These are phyloP conservation scores for Coemansia sp. DNA, from an alignment of 192 early-diverging fungal genomes.

Conservation along the genomic window DNA sequence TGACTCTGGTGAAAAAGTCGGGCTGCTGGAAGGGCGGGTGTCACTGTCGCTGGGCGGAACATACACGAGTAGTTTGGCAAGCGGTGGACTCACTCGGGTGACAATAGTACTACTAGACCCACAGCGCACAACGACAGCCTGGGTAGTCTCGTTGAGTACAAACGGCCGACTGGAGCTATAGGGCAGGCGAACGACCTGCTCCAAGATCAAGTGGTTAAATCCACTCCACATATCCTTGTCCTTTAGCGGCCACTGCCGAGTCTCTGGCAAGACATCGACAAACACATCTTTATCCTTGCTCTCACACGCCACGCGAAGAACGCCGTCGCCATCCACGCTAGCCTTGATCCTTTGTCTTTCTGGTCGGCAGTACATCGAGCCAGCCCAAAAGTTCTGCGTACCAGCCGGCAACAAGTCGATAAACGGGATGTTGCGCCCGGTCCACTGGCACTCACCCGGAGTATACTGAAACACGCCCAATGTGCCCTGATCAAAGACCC, in stretches of 20 bases:
- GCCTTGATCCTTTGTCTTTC: conserved; percentile 44
- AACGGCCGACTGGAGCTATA: conserved; percentile 34
- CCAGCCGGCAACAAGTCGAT: conserved; percentile 60
- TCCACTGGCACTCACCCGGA: conserved; percentile 57
- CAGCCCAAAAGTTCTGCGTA: conserved; percentile 67
- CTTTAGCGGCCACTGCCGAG: conserved; percentile 51
- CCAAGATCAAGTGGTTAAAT: conserved; percentile 54
- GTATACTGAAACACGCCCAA: conserved; percentile 15
- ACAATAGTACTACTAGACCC: conserved; percentile 41
- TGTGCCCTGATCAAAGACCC: conserved; percentile 48
- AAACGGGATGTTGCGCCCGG: conserved; percentile 56
- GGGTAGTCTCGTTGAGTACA: conserved; percentile 36
- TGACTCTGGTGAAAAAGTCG: not conserved
- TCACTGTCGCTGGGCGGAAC: conserved; percentile 31
- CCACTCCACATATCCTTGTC: conserved; percentile 55
- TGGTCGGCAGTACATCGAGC: conserved; percentile 40
- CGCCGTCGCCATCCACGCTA: conserved; percentile 39
- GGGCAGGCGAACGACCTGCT: conserved; percentile 20
- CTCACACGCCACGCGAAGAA: conserved; percentile 41
- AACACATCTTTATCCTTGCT: not conserved
- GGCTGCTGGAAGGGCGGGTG: conserved; percentile 13
- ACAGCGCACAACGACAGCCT: conserved; percentile 59
- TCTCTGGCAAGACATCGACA: conserved; percentile 61
- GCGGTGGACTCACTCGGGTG: conserved; percentile 37
- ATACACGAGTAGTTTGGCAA: conserved; percentile 16